Conservation (phyloP, 2,329 filamentous ascomycete genomes). For the Ploettnerulaceae sp. region DNA sequence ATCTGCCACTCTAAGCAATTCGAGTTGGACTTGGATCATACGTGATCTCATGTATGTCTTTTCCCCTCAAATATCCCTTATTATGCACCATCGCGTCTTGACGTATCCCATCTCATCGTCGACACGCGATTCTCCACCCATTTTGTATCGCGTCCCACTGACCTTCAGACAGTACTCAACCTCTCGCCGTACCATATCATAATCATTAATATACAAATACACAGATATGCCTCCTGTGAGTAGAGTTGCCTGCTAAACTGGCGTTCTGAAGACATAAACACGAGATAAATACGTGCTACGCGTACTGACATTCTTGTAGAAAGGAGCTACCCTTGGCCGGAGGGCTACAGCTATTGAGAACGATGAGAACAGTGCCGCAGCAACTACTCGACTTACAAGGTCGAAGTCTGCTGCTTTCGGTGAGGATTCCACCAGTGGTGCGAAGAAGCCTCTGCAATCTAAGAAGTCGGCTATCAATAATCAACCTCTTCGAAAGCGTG, state of each 20-base stretch:
- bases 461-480: slow-evolving; percentile 59
- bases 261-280: not conserved
- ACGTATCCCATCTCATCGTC: slow-evolving; percentile 1
- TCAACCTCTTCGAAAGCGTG: slow-evolving; percentile 64
- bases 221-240: slow-evolving; percentile 52
- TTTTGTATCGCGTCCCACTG: slow-evolving; percentile 28
- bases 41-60: slow-evolving; percentile 26
- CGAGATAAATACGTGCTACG: slow-evolving; percentile 3
- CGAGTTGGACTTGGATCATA: slow-evolving; percentile 10
- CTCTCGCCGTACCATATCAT: slow-evolving; percentile 18
- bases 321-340: slow-evolving; percentile 62
- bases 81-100: slow-evolving; percentile 24
- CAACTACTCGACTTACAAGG: slow-evolving; percentile 80
- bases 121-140: slow-evolving; percentile 24
- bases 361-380: slow-evolving; percentile 70
- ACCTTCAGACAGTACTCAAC: slow-evolving; percentile 21
- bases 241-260: slow-evolving; percentile 25
- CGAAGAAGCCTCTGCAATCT: slow-evolving; percentile 61
- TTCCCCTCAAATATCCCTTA: not conserved
- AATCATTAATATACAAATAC: slow-evolving; percentile 34
- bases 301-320: slow-evolving; percentile 42
- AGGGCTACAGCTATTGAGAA: slow-evolving; percentile 86
- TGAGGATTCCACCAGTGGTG: slow-evolving; percentile 50
- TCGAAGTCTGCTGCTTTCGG: slow-evolving; percentile 77
- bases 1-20: slow-evolving; percentile 14